Percentiles rank a stretch among this genome's conserved stretches.
These are phyloP conservation scores for Eucalyptus erythrocorys DNA, from an alignment of 345 rosid species.

Conservation along the genomic window DNA sequence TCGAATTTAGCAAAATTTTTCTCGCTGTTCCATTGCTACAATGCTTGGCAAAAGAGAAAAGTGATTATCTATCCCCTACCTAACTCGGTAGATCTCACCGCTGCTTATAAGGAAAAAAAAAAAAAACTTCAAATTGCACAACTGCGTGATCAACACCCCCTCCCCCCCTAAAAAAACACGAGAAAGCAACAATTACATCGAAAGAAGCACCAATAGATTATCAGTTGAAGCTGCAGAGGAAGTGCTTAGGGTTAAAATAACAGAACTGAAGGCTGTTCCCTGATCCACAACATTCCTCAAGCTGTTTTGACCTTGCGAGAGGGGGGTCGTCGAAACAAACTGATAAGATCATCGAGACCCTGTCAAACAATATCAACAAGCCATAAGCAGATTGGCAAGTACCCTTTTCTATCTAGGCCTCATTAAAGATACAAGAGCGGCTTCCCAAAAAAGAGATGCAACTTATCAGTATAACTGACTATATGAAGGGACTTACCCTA, in stretches of 20 bases:
- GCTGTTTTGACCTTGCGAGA: slow-evolving; percentile 78
- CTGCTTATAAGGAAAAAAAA: neutral
- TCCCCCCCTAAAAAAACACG: neutral
- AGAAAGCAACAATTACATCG: neutral
- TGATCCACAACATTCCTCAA: slow-evolving; percentile 9
- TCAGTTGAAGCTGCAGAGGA: neutral
- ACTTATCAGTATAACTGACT: neutral
- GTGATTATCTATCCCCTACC: neutral
- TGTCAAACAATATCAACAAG: slow-evolving; percentile 11
- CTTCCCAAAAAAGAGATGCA: neutral
- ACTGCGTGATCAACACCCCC: neutral
- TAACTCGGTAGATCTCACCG: neutral
- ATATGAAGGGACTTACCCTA: slow-evolving; percentile 38
- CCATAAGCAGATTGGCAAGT: neutral
- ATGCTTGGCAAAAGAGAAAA: neutral
- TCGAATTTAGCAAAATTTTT: neutral
- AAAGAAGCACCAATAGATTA: neutral
- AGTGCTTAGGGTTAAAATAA: neutral
- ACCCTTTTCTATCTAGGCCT: neutral
- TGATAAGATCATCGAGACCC: slow-evolving; percentile 96
- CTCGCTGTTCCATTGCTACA: neutral
- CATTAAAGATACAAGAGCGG: neutral
- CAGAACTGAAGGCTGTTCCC: neutral
- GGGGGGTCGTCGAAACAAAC: slow-evolving; percentile 85
- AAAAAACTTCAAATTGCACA: neutral